Evolutionary conservation across 176 grass and related monocot genomes (phyloP), one percentile per base, ranked within the genome.

Genomic region (Elaeis guineensis): DNA sequence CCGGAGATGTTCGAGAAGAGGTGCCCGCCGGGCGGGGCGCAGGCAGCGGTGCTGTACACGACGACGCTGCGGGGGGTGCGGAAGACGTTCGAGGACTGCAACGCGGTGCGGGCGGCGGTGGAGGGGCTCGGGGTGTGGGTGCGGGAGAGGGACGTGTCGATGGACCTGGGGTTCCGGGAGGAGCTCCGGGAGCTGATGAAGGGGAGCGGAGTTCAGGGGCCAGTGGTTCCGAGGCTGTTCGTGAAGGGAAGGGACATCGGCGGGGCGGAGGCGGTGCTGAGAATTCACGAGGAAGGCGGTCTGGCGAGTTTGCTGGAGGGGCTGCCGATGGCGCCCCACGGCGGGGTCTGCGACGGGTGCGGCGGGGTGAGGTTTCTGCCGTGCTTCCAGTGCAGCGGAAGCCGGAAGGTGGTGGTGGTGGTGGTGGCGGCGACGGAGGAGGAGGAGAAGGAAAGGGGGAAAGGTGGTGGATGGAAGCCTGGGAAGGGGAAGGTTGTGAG

Each of bases 1-100:
- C 56, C 64, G 57, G 19, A 55, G 17, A 19, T 30, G 66, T 78
- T 71, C 51, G 67, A 78, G 61, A 60, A 49, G 30, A 25, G 64
- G 32, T 81, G 78, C 64, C 78, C 78, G 23, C 51, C 65, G 2
- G 61, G 54, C 44, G 79, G 79, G 0, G 61, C 67, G 22, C 64
- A 81, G 22, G 26, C 57, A 3, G 70, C 67, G 19, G 54, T 88
- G 59, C 85, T 88, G 4, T 88, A 88, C 67, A 88, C 85, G 16
- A 88, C 85, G 15, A 79, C 81, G 14, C 82, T 90, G 5, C 81
- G 86, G 54, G 86, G 75, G 16, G 60, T 89, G 26, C 81, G 86
- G 19, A 22, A 72, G 44, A 89, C 86, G 54, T 89, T 85, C 59
- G 86, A 89, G 70, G 81, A 78, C 25, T 89, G 86, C 78, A 89